Evolutionary conservation across 129 eudicot species (phyloP), one percentile per base, ranked within the genome.

Genomic region (Silybum marianum): DNA sequence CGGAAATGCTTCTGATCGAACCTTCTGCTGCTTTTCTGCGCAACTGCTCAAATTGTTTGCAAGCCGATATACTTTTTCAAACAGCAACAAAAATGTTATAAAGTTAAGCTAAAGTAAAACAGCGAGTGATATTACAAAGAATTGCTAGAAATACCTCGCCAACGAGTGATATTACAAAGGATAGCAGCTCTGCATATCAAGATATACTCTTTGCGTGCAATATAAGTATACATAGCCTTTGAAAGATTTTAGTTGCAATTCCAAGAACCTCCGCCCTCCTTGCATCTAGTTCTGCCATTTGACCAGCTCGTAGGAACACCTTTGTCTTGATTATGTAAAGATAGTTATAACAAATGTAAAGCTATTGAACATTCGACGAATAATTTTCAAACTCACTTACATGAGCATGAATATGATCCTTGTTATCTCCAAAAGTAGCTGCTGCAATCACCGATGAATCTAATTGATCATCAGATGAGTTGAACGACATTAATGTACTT

Each of bases 211-310:
- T 90, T 95, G 60, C 95, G 90, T 84, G 98, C 92, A 85, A 93
- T 93, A 60, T 90, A 93, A 73, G 99, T 95, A 74, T 95, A 95
- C 77, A 86, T 92, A 81, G 97, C 79, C 99, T 88, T 82, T 96
- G 98, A 77, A 96, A 91, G 32, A 79, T 85, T 86, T 78, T 96
- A 70, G 98, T 98, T 77, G 99, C 99, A 84, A 87, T 93, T 78
- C 95, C 98, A 78, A 96, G 97, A 87, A 96, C 95, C 86, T 96
- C 99, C 26, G 97, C 90, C 90, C 83, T 96, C 88, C 99, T 96
- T 62, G 99, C 95, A 86, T 96, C 99, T 46, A 96, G 88, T 88
- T 96, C 99, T 60, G 99, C 99, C 99, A 96, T 96, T 86, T 96
- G 99, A 8, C 99, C 99, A 84, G 99, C 99, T 84, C 99, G 90